A percentile compares a stretch with the other conserved stretches of the same genome.
These are phyloP conservation scores for Fusarium setosum DNA, from an alignment of 2,329 filamentous ascomycete species.

Conservation along the genomic window DNA sequence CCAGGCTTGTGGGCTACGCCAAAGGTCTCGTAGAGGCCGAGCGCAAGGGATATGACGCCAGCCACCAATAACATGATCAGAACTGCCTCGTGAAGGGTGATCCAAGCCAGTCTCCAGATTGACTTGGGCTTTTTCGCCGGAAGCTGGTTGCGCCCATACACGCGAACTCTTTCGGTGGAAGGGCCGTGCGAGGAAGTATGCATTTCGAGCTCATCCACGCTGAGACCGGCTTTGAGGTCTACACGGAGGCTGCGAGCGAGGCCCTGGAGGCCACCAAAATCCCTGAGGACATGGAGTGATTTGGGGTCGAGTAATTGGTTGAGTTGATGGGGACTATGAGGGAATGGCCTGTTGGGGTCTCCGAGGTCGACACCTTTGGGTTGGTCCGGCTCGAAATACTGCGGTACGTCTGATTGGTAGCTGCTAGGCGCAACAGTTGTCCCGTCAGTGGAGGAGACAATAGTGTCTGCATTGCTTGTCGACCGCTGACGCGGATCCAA, in stretches of 20 bases:
- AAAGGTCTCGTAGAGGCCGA: conserved; percentile 75
- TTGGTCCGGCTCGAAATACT: conserved; percentile 1
- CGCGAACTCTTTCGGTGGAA: neutral
- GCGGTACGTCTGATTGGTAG: conserved; percentile 6
- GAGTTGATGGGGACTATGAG: conserved; percentile 52
- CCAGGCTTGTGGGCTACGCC: conserved; percentile 53
- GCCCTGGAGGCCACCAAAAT: conserved; percentile 75
- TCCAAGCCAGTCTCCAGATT: conserved; percentile 19
- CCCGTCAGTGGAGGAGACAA: conserved; percentile 11
- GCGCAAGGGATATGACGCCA: conserved; percentile 71
- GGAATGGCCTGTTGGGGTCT: conserved; percentile 1
- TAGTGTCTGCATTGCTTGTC: conserved; percentile 25
- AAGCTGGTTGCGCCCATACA: conserved; percentile 11
- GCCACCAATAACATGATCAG: conserved; percentile 74
- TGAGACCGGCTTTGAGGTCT: conserved; percentile 71
- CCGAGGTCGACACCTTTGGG: neutral
- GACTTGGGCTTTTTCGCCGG: conserved; percentile 18
- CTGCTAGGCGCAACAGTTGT: conserved; percentile 28
- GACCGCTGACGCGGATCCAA: conserved; percentile 28
- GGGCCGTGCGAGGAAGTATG: conserved; percentile 40
- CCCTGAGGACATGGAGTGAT: conserved; percentile 75
- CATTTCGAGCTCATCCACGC: conserved; percentile 67
- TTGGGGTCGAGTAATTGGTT: conserved; percentile 82
- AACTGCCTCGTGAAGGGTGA: conserved; percentile 50
- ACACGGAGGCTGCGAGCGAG: conserved; percentile 77